phyloP scores from a whole-genome alignment of 2,329 filamentous ascomycete species.

The Aspergillus candidus region DNA sequence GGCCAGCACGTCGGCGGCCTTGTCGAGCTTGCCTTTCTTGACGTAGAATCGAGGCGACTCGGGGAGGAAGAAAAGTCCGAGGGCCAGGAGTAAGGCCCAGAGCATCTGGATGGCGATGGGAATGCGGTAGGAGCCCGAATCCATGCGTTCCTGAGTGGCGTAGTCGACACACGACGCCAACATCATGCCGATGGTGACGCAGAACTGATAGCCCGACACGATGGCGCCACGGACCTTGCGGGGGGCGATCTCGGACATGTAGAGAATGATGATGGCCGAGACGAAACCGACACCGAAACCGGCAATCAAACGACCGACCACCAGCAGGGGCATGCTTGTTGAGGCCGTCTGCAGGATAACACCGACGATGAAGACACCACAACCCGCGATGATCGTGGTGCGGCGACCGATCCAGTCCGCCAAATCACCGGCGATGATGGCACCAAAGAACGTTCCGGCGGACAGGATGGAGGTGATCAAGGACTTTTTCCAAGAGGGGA shows the following conservation, averaged over 20 bases:
- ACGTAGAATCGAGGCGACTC: conserved; percentile 84
- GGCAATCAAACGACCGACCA: conserved; percentile 67
- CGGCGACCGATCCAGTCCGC: conserved; percentile 63
- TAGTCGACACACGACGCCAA: conserved; percentile 71
- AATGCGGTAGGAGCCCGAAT: conserved; percentile 69
- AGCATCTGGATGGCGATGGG: conserved; percentile 73
- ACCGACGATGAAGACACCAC: conserved; percentile 64
- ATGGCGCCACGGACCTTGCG: conserved; percentile 71
- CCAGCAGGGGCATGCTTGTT: conserved; percentile 54
- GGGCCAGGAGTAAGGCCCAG: conserved; percentile 70
- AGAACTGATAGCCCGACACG: conserved; percentile 79
- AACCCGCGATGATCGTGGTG: conserved; percentile 65
- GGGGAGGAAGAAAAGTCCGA: conserved; percentile 68
- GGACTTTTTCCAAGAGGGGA: conserved; percentile 48
- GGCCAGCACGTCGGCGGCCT: conserved; percentile 57
- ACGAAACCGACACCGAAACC: conserved; percentile 76
- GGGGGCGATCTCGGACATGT: conserved; percentile 77
- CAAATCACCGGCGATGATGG: conserved; percentile 69
- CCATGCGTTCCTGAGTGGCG: conserved; percentile 55
- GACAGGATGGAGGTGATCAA: conserved; percentile 73
- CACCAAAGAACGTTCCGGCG: conserved; percentile 70
- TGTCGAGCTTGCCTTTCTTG: conserved; percentile 64
- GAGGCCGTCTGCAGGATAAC: conserved; percentile 60
- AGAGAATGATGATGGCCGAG: conserved; percentile 72
- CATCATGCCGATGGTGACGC: conserved; percentile 71